Conservation (phyloP, 2,329 filamentous ascomycete genomes). For the Leptographium procerum region DNA sequence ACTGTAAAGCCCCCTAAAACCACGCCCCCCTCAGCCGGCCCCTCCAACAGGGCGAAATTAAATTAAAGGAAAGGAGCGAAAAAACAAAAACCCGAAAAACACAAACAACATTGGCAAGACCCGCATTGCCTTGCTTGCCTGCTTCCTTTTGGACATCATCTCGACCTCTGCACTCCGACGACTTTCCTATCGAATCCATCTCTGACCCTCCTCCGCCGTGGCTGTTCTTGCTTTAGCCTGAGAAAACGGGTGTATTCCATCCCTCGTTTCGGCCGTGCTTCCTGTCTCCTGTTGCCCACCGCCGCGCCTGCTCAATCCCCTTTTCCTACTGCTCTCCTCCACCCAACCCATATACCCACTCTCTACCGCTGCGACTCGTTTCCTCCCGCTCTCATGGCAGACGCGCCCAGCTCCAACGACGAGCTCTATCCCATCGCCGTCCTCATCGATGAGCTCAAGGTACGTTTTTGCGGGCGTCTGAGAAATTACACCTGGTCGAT, state of each 20-base stretch:
- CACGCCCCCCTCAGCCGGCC: neutral
- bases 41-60: neutral
- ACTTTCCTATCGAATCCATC: neutral
- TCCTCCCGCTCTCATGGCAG: constrained; percentile 56
- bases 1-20: neutral
- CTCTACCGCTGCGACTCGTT: neutral
- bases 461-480: constrained; percentile 22
- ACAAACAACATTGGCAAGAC: constrained; percentile 7
- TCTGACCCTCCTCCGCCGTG: neutral
- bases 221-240: neutral
- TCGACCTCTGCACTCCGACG: neutral
- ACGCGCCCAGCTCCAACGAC: constrained; percentile 83
- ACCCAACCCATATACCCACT: constrained; percentile 17
- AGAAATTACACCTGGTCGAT: neutral
- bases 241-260: neutral
- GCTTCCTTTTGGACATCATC: constrained; percentile 4
- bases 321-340: neutral
- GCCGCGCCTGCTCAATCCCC: neutral
- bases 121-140: neutral
- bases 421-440: constrained; percentile 99
- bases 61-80: constrained; percentile 11
- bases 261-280: neutral
- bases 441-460: constrained; percentile 98
- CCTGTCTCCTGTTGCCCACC: neutral
- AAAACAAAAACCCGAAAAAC: constrained; percentile 14